Percentiles rank a stretch among this genome's conserved stretches.
phyloP scores from a whole-genome alignment of 2,329 filamentous ascomycete species.

The Furcasterigmium sp. region DNA sequence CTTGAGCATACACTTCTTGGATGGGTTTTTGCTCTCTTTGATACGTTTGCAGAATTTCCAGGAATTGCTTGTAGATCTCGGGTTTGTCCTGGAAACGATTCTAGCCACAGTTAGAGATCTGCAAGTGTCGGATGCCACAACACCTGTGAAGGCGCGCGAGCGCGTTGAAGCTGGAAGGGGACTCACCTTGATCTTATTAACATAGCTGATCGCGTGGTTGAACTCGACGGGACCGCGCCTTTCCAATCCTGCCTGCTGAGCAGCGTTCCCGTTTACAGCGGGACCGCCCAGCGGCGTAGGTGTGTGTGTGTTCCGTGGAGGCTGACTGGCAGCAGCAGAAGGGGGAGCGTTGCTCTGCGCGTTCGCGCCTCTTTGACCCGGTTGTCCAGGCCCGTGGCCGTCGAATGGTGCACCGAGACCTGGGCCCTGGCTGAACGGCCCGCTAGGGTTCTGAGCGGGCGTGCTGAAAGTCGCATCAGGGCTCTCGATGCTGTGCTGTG shows the following conservation, averaged over 20 bases:
- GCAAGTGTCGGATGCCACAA: neutral
- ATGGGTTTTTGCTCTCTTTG: constrained; percentile 98
- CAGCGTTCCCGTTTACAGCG: constrained; percentile 55
- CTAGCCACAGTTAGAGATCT: constrained; percentile 35
- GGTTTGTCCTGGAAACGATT: constrained; percentile 96
- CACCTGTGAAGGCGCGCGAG: neutral
- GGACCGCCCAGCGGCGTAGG: constrained; percentile 55
- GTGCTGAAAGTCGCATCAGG: constrained; percentile 58
- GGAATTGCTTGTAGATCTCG: constrained; percentile 98
- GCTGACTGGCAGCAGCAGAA: constrained; percentile 33
- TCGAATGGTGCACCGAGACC: constrained; percentile 18
- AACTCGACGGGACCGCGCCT: constrained; percentile 95
- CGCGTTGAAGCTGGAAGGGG: neutral
- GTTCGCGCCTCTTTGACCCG: constrained; percentile 25
- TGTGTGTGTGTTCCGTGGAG: constrained; percentile 50
- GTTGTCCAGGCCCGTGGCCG: constrained; percentile 21
- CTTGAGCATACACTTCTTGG: constrained; percentile 95
- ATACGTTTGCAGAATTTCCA: constrained; percentile 97
- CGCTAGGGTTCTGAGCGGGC: constrained; percentile 45
- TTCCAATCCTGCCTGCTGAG: constrained; percentile 61
- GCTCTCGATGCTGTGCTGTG: constrained; percentile 56
- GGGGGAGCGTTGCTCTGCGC: constrained; percentile 20
- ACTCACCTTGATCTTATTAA: constrained; percentile 97
- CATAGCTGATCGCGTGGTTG: constrained; percentile 98
- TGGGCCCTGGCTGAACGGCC: constrained; percentile 37